phyloP scores from a whole-genome alignment of 208 protist species.

The Tritrichomonas foetus region DNA sequence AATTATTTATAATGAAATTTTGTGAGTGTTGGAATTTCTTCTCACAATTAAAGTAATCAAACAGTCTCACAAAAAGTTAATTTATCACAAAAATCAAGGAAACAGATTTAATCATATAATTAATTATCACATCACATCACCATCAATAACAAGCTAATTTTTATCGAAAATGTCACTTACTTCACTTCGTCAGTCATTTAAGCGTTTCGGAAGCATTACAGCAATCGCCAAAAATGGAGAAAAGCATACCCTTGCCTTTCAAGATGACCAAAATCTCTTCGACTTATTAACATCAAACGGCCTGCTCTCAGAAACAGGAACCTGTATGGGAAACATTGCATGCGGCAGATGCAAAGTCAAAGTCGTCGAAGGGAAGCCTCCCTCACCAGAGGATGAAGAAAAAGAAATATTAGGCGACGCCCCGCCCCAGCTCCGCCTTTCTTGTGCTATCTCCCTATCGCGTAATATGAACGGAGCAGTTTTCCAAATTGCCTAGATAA shows the following conservation, averaged over 20 bases:
- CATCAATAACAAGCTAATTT: too few relatives aligned
- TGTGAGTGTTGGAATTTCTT: too few relatives aligned
- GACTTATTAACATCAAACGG: neutral
- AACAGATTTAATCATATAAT: too few relatives aligned
- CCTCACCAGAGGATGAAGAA: neutral
- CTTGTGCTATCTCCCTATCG: neutral
- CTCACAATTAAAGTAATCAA: too few relatives aligned
- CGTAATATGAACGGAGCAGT: neutral
- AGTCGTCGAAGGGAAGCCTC: neutral
- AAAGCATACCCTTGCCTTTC: neutral
- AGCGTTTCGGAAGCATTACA: neutral
- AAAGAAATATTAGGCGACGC: neutral
- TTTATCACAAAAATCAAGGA: too few relatives aligned
- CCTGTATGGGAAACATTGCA: neutral
- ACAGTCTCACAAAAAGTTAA: too few relatives aligned
- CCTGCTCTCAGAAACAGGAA: neutral
- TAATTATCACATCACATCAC: too few relatives aligned
- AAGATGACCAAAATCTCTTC: constrained; percentile 28
- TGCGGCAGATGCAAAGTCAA: neutral
- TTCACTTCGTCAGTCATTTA: neutral
- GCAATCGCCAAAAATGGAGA: neutral
- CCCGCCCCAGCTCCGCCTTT: neutral
- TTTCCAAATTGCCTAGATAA: too few relatives aligned
- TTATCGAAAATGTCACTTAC: neutral
- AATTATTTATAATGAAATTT: too few relatives aligned